Evolutionary conservation across 129 eudicot species (phyloP), one percentile per base, ranked within the genome.

Genomic region (Lactuca sativa): DNA sequence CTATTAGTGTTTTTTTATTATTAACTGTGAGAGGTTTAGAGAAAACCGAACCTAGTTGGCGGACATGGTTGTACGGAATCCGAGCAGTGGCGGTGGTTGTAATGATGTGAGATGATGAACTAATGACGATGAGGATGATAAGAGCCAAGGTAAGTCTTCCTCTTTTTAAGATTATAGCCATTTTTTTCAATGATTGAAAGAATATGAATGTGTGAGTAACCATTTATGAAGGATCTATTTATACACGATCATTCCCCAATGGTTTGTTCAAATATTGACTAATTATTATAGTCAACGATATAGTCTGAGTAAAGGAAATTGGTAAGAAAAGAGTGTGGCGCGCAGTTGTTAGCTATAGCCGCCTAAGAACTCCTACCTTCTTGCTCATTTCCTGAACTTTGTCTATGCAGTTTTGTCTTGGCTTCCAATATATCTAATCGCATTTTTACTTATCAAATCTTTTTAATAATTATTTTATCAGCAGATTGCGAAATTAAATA

Each of bases 41-140:
- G 18, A 71, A 71, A 43, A 73, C 54, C 62, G 11, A 66, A 75
- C 79, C 79, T 13, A 75, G 79, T 59, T 48, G 73, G 21, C 73
- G 79, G 18, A 10, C 61, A 13, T 3, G 73, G 16, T 44, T 58
- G 41, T 66, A 30, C 12, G 67, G 66, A 9, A 43, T 58, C 58
- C 68, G 62, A 43, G 49, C 49, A 43, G 49, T 4, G 6, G 74
- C 74, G 21, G 21, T 21, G 2, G 10, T 4, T 47, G 59, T 47
- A 12, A 58, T 58, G 58, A 43, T 14, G 62, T 66, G 18, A 13
- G 62, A 48, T 14, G 61, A 66, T 12, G 32, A 57, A 62, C 33
- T 37, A 30, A 34, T 18, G 43, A 66, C 13, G 32, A 66, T 36
- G 55, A 75, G 58, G 30, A 67, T 6, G 40, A 75, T 67, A 33